Percentiles rank a stretch among this genome's conserved stretches.
These are phyloP conservation scores for Paramyrothecium sp. DNA, from an alignment of 2,329 filamentous ascomycete species.

Conservation along the genomic window DNA sequence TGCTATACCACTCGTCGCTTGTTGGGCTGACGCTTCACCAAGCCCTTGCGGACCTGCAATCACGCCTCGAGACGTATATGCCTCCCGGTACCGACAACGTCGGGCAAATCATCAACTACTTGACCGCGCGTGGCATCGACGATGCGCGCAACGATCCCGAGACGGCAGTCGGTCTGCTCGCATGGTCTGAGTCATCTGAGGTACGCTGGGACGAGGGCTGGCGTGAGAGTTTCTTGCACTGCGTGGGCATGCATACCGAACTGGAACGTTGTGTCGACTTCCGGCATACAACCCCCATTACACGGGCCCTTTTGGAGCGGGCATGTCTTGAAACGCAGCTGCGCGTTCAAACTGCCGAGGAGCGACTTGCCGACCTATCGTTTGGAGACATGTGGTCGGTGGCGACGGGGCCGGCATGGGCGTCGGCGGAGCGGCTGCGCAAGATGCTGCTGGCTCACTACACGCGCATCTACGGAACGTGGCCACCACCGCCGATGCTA, in stretches of 20 bases:
- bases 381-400: conserved; percentile 61
- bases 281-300: conserved; percentile 57
- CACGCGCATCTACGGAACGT: conserved; percentile 52
- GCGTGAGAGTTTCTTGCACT: conserved; percentile 66
- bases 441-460: conserved; percentile 62
- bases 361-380: conserved; percentile 57
- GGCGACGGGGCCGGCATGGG: conserved; percentile 41
- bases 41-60: conserved; percentile 60
- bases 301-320: conserved; percentile 60
- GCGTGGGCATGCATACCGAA: conserved; percentile 59
- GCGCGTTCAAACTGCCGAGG: conserved; percentile 61
- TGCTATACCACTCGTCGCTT: conserved; percentile 62
- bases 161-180: conserved; percentile 58
- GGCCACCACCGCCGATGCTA: conserved; percentile 49
- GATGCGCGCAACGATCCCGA: conserved; percentile 62
- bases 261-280: conserved; percentile 57
- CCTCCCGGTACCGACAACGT: conserved; percentile 55
- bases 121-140: conserved; percentile 58
- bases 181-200: conserved; percentile 62
- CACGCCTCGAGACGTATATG: conserved; percentile 59
- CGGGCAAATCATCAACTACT: conserved; percentile 59
- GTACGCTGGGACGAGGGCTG: conserved; percentile 67
- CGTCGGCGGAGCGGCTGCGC: conserved; percentile 58
- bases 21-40: conserved; percentile 64
- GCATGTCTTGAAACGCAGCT: conserved; percentile 62